phyloP scores from a whole-genome alignment of 768 basidiomycete genomes.

The Collybiopsis confluens region DNA sequence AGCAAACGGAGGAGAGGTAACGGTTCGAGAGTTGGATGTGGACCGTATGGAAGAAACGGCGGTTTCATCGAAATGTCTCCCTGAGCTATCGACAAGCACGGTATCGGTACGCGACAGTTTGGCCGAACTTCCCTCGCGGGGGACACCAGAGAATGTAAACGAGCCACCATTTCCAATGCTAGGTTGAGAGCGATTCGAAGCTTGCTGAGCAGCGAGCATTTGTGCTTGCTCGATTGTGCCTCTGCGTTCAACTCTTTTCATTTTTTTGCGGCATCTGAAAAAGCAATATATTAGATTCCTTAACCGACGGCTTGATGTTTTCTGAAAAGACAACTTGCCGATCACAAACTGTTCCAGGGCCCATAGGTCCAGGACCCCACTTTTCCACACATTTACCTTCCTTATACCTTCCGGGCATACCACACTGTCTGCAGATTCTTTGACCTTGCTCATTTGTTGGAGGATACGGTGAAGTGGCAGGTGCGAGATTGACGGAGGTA shows the following conservation, averaged over 20 bases:
- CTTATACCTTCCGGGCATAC: slow-evolving; percentile 70
- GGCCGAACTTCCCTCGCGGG: background rate
- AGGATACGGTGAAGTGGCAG: slow-evolving; percentile 30
- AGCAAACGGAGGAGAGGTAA: background rate
- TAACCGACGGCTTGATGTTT: background rate
- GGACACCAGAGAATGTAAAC: background rate
- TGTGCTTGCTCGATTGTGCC: slow-evolving; percentile 54
- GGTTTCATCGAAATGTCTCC: background rate
- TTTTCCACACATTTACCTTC: slow-evolving; percentile 85
- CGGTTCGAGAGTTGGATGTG: background rate
- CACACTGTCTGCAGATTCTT: slow-evolving; percentile 74
- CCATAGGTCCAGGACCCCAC: slow-evolving; percentile 82
- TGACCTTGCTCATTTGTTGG: slow-evolving; percentile 60
- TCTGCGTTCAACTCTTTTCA: slow-evolving; percentile 77
- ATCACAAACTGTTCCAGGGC: slow-evolving; percentile 82
- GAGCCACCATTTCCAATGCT: background rate
- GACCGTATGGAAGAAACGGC: background rate
- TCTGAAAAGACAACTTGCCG: slow-evolving; percentile 39
- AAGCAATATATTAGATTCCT: background rate
- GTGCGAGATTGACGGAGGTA: slow-evolving; percentile 13
- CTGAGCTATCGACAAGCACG: background rate
- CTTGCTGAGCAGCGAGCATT: slow-evolving; percentile 3
- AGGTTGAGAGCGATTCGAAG: background rate
- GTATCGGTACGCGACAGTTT: slow-evolving; percentile 6
- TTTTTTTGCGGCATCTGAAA: slow-evolving; percentile 73